A percentile compares a stretch with the other conserved stretches of the same genome.
These are phyloP conservation scores for Eutrema heterophyllum DNA, from an alignment of 345 rosid genomes.

Conservation along the genomic window DNA sequence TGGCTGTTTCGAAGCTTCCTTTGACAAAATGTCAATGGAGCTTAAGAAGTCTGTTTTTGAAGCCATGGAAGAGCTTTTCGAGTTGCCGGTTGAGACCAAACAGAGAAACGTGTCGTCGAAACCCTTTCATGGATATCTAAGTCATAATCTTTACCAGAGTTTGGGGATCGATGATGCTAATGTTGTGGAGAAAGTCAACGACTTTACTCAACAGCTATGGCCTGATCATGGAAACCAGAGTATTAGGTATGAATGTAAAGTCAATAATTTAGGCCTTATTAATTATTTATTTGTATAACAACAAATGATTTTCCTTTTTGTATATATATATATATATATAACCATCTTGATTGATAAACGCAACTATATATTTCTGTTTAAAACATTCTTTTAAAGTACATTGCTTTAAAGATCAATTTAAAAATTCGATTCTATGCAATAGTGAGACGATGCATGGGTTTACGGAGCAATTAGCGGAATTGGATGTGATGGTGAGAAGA, in stretches of 20 bases:
- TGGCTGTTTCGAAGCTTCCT: slow-evolving; percentile 25
- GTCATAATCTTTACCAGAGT: slow-evolving; percentile 16
- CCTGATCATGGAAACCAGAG: slow-evolving; percentile 17
- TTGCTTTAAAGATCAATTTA: too few relatives aligned
- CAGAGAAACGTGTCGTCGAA: slow-evolving; percentile 15
- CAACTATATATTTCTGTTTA: background rate
- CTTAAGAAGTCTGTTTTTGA: slow-evolving; percentile 17
- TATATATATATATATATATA: background rate
- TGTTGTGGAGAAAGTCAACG: slow-evolving; percentile 10
- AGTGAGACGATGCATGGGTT: slow-evolving; percentile 29
- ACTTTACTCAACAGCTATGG: slow-evolving; percentile 19
- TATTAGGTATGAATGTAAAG: slow-evolving; percentile 10
- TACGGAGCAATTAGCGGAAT: slow-evolving; percentile 25
- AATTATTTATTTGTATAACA: background rate
- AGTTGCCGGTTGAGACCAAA: slow-evolving; percentile 19
- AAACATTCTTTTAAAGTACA: background rate
- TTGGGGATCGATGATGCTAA: slow-evolving; percentile 20
- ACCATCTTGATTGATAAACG: background rate
- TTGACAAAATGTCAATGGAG: slow-evolving; percentile 12
- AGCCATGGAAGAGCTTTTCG: slow-evolving; percentile 17
- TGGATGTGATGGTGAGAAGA: slow-evolving; percentile 43
- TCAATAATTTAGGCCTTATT: background rate
- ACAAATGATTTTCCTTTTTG: background rate
- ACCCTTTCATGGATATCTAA: slow-evolving; percentile 24
- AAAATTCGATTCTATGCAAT: background rate